Base-by-base conservation (phyloP, 2,329 filamentous ascomycete species). In the Fusarium sp. region DNA sequence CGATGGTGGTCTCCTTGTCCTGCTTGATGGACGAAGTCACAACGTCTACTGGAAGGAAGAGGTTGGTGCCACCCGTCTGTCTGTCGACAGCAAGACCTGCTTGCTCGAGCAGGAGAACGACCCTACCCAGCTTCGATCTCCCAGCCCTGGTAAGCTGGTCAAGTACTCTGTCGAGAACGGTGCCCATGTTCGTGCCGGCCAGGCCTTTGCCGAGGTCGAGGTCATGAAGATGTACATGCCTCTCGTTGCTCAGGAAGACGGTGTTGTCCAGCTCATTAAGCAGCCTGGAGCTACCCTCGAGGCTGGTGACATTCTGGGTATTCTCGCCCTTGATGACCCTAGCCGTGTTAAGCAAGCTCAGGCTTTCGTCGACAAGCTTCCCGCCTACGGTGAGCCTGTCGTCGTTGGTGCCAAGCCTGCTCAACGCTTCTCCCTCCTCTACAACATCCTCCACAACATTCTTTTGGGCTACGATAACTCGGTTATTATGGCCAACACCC, bases 191-290 rank as follows among this genome's bases (percentile, higher is more conserved):
- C 90, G 88, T 77, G 92, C 96, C 70, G 94, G 94, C 54, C 91
- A 98, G 78, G 84, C 94, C 31, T 99, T 93, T 74, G 95, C 95
- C 53, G 95, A 99, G 78, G 94, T 99, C 36, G 95, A 99, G 80
- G 95, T 99, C 79, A 99, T 99, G 95, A 99, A 99, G 86, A 99
- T 99, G 95, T 98, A 98, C 85, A 99, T 99, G 95, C 95, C 95
- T 73, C 85, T 99, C 52, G 86, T 99, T 61, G 91, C 95, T 3
- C 90, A 93, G 75, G 95, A 99, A 77, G 95, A 97, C 71, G 95
- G 95, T 82, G 86, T 96, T 51, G 94, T 99, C 53, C 95, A 97
- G 81, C 87, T 99, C 72, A 97, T 99, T 84, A 99, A 99, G 87
- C 95, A 98, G 81, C 95, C 95, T 63, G 95, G 95, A 76, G 91